Conservation (phyloP, 2,329 filamentous ascomycete genomes). For the Penicillium thymicola region DNA sequence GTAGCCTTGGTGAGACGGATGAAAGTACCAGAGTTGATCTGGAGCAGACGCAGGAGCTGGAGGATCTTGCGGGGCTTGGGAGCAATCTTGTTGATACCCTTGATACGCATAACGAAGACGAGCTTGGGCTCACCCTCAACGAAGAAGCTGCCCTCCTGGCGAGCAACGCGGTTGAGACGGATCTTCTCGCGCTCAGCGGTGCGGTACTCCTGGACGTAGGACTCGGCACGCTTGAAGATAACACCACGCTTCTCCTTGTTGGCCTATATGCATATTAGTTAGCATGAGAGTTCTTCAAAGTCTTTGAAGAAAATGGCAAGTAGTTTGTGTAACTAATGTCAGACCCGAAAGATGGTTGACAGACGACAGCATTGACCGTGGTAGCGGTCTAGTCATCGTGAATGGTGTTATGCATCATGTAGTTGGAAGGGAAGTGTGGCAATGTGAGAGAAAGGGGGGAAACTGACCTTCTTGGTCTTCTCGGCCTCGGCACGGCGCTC, state of each 20-base stretch:
- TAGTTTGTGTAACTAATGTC: conserved; percentile 49
- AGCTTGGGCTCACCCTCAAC: conserved; percentile 93
- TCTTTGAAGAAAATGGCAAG: conserved; percentile 12
- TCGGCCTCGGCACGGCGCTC: conserved; percentile 74
- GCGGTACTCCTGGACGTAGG: conserved; percentile 99
- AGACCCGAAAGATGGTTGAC: conserved; percentile 66
- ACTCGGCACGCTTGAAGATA: conserved; percentile 99
- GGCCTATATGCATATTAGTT: conserved; percentile 57
- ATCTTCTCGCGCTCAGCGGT: conserved; percentile 98
- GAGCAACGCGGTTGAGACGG: conserved; percentile 82
- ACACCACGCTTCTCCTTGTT: conserved; percentile 98
- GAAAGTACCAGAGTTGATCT: conserved; percentile 99
- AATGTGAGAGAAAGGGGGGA: background rate
- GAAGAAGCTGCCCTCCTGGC: conserved; percentile 90
- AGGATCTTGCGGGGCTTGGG: conserved; percentile 99
- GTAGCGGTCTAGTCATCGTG: conserved; percentile 75
- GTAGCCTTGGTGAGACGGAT: conserved; percentile 97
- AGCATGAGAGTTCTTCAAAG: conserved; percentile 22
- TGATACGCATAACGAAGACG: conserved; percentile 98
- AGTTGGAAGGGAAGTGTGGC: conserved; percentile 28
- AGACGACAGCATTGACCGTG: conserved; percentile 89
- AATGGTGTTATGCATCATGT: conserved; percentile 80
- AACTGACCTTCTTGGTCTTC: conserved; percentile 84
- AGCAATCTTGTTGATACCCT: conserved; percentile 99
- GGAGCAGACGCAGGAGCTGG: conserved; percentile 97